Evolutionary conservation across 306 rosid genomes (phyloP).

Genomic region (Medicago arabica): DNA sequence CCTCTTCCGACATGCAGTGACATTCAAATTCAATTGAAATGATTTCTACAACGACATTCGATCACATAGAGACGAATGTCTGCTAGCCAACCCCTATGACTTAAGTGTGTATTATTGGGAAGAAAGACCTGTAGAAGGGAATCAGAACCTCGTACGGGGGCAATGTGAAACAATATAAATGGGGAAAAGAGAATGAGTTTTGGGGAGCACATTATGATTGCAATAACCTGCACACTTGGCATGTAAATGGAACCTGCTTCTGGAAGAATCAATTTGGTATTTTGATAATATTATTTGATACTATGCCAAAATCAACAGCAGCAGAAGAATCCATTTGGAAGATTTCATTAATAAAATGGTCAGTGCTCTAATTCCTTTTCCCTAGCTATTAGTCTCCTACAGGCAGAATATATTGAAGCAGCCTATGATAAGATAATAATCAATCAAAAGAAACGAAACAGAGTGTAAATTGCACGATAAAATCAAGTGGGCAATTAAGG

Average conservation of each 20-base stretch:
- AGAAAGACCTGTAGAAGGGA: background rate
- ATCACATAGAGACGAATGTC: background rate
- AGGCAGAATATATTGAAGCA: background rate
- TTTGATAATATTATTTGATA: background rate
- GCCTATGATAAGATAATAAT: background rate
- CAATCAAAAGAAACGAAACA: slow-evolving; percentile 1
- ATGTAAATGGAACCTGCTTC: background rate
- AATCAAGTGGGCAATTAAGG: background rate
- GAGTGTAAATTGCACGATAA: background rate
- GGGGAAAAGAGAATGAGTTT: too few relatives aligned
- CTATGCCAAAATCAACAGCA: background rate
- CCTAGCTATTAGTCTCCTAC: background rate
- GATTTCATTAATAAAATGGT: background rate
- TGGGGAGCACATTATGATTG: slow-evolving; percentile 1
- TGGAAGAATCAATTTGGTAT: background rate
- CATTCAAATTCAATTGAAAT: slow-evolving; percentile 15
- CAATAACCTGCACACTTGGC: background rate
- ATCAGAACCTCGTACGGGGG: background rate
- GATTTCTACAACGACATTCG: slow-evolving; percentile 7
- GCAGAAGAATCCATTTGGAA: background rate
- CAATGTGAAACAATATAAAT: background rate
- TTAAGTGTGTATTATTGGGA: background rate
- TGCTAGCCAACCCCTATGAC: slow-evolving; percentile 16
- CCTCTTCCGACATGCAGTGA: slow-evolving; percentile 4
- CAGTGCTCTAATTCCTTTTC: background rate